Evolutionary conservation across 1,284 basidiomycete genomes (phyloP), one percentile per base, ranked within the genome.

Genomic region (Tremellales sp.): DNA sequence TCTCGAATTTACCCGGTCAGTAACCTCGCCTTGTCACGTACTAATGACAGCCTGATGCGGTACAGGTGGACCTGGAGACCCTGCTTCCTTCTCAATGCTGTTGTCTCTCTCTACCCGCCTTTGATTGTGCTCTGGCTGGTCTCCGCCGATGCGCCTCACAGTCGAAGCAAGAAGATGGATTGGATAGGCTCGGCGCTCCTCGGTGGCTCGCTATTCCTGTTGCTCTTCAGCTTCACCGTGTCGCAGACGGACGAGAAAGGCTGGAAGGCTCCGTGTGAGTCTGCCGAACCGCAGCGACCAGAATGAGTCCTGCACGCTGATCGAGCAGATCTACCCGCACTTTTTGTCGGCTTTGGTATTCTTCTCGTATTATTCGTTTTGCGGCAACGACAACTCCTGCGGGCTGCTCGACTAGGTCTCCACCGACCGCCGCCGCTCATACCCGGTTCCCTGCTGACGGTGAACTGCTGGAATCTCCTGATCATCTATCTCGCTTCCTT

Each of bases 321-420:
- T 25, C 21, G 4, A 21, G 4, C 19, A 36, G 33, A 36, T 36
- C 15, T 36, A 15, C 33, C 33, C 15, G 33, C 19, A 13, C 19
- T 36, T 13, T 6, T 36, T n/a, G 33, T 13, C 15, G 33, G 33
- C 15, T 36, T 4, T 36, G 33, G 5, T 6, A 36, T 36, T 17
- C 19, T 36, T 17, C 15, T 36, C 15, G 19, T 36, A 13, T 36
- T 5, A 4, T 36, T 36, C 33, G 33, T 36, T 4, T 36, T 36
- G 13, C 33, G 33, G 19, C 33, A 36, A 36, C 15, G 15, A 15
- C 33, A 36, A 15, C 33, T 36, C 13, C 15, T 17, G 15, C 15
- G 19, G 33, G 33, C 33, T 47, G 52, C 27, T 41, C 31, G 31
- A 52, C 80, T 64, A 81, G 81, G 33, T 4, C n/a, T n/a, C n/a